A percentile compares a stretch with the other conserved stretches of the same genome.
phyloP scores from a whole-genome alignment of 2,329 filamentous ascomycete species.

The Pyricularia sp. region DNA sequence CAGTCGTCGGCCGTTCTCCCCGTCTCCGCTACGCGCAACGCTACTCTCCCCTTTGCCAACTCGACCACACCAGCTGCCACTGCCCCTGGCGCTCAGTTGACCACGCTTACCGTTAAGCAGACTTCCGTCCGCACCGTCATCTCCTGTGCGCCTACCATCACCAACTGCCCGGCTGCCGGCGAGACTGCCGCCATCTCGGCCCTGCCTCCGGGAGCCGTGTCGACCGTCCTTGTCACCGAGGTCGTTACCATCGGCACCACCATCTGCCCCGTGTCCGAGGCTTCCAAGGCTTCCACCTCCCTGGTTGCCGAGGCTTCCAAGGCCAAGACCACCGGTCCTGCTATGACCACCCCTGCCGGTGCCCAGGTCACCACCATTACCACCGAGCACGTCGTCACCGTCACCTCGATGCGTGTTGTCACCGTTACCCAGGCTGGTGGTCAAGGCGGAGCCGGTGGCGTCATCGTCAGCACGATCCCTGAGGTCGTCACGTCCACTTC shows the following conservation, averaged over 20 bases:
- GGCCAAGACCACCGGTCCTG: conserved; percentile 8
- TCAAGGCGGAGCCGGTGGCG: conserved; percentile 8
- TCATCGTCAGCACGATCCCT: conserved; percentile 14
- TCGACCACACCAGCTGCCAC: conserved; percentile 2
- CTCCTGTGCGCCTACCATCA: conserved; percentile 10
- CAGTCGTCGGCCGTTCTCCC: neutral
- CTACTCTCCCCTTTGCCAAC: neutral
- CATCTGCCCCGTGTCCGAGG: conserved; percentile 26
- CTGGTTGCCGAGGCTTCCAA: neutral
- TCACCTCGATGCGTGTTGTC: conserved; percentile 11
- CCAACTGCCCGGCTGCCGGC: conserved; percentile 13
- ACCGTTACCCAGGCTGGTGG: conserved; percentile 13
- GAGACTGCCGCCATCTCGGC: conserved; percentile 23
- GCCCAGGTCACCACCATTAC: conserved; percentile 18
- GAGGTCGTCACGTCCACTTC: conserved; percentile 14
- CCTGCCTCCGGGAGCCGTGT: conserved; percentile 16
- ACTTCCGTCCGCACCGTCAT: conserved; percentile 24
- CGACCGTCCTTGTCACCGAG: conserved; percentile 23
- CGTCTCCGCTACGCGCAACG: neutral
- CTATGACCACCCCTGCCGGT: conserved; percentile 22
- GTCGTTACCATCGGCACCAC: conserved; percentile 24
- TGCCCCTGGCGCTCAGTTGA: neutral
- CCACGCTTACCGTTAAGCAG: conserved; percentile 20
- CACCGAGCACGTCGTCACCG: conserved; percentile 9
- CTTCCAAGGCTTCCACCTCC: conserved; percentile 15